A percentile compares a stretch with the other conserved stretches of the same genome.
phyloP scores from a whole-genome alignment of 805 yeast genomes.

The Yarrowia deformans region DNA sequence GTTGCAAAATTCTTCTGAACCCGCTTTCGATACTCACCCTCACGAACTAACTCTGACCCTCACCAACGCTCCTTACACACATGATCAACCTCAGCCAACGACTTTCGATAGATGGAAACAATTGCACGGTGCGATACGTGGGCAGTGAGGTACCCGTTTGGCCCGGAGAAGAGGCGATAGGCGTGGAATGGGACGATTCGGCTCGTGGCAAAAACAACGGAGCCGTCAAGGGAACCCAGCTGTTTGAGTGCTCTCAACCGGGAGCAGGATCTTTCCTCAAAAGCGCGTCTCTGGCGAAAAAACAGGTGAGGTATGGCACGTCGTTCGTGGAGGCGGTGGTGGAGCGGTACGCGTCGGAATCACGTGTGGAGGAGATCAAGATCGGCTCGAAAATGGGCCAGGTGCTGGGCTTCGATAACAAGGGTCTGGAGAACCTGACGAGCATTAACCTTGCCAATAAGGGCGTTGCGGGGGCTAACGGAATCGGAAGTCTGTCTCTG shows the following conservation, averaged over 20 bases:
- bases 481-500: not conserved
- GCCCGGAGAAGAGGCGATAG: slow-evolving; percentile 65
- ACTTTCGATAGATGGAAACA: slow-evolving; percentile 16
- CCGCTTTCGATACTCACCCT: too few relatives aligned
- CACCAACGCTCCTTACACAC: too few relatives aligned
- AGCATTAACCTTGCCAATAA: slow-evolving; percentile 13
- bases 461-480: not conserved
- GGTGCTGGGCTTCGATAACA: slow-evolving; percentile 68
- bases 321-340: slow-evolving; percentile 64
- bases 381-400: slow-evolving; percentile 62
- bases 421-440: slow-evolving; percentile 3
- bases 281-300: slow-evolving; percentile 52
- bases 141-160: slow-evolving; percentile 53
- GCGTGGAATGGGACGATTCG: slow-evolving; percentile 86
- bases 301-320: slow-evolving; percentile 51
- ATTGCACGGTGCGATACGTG: not conserved
- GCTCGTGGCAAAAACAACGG: slow-evolving; percentile 80
- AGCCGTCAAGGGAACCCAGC: slow-evolving; percentile 57
- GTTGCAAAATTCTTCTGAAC: too few relatives aligned
- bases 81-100: slow-evolving; percentile 11
- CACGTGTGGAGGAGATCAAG: slow-evolving; percentile 25
- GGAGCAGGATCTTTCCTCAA: slow-evolving; percentile 73
- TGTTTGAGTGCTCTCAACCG: slow-evolving; percentile 57
- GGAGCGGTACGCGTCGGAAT: slow-evolving; percentile 45
- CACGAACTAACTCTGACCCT: too few relatives aligned